Percentiles rank a stretch among this genome's conserved stretches.
Evolutionary conservation across 2,329 filamentous ascomycete genomes (phyloP).

Genomic region (Aureobasidium sp.): DNA sequence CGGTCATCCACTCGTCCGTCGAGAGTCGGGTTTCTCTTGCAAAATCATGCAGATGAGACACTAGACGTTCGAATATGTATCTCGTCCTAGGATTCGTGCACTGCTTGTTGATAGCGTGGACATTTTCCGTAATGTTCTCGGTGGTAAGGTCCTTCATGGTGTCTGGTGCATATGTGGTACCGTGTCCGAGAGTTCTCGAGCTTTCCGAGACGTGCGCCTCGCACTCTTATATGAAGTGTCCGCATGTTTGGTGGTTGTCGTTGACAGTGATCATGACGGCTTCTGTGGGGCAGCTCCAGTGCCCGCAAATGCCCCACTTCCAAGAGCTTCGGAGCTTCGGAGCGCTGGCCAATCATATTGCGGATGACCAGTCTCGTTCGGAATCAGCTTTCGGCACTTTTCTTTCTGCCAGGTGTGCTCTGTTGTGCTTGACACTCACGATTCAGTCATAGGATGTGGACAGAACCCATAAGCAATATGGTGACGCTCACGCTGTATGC

Average conservation of each 20-base stretch:
- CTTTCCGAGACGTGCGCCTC: neutral
- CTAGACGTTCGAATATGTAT: conserved; percentile 63
- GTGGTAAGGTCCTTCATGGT: conserved; percentile 59
- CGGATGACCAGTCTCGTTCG: neutral
- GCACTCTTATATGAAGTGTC: neutral
- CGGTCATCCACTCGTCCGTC: conserved; percentile 67
- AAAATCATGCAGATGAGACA: conserved; percentile 70
- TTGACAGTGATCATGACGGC: neutral
- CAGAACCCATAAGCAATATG: neutral
- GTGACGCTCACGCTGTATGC: no score
- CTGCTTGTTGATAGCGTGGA: conserved; percentile 63
- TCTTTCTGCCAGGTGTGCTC: neutral
- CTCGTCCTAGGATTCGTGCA: conserved; percentile 54
- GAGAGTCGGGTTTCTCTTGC: conserved; percentile 67
- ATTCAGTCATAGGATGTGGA: neutral
- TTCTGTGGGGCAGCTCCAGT: neutral
- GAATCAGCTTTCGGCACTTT: neutral
- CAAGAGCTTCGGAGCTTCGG: conserved; percentile 4
- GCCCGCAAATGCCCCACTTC: neutral
- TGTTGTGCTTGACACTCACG: neutral
- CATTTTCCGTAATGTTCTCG: conserved; percentile 69
- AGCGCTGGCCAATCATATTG: neutral
- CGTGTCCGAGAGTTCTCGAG: neutral
- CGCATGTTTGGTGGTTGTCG: neutral
- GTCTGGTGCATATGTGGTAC: neutral